These are phyloP conservation scores for Sugiyamaella boreocaroliniensis DNA, from an alignment of 805 yeast genomes.

Conservation along the genomic window DNA sequence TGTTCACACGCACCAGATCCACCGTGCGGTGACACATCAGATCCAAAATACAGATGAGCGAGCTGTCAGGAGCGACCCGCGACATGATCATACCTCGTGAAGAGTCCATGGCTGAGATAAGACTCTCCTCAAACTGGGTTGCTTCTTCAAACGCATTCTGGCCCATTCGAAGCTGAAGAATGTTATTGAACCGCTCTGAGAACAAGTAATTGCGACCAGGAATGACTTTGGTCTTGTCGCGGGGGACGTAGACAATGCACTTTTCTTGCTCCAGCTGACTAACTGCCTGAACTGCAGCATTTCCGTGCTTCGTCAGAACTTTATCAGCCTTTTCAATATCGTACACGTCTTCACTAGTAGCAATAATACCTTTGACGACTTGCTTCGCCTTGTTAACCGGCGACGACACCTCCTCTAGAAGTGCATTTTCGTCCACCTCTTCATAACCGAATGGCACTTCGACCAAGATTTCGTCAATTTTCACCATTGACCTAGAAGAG, in stretches of 20 bases:
- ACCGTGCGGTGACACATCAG: slow-evolving; percentile 40
- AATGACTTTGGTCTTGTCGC: slow-evolving; percentile 27
- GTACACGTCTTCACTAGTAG: slow-evolving; percentile 45
- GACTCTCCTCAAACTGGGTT: slow-evolving; percentile 37
- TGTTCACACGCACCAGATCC: slow-evolving; percentile 44
- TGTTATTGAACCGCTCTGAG: slow-evolving; percentile 45
- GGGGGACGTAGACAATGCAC: slow-evolving; percentile 33
- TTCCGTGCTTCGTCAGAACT: slow-evolving; percentile 41
- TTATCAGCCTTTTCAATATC: slow-evolving; percentile 41
- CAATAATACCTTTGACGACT: slow-evolving; percentile 44
- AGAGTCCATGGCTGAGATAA: slow-evolving; percentile 38
- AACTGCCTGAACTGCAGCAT: slow-evolving; percentile 44
- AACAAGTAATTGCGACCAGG: slow-evolving; percentile 50
- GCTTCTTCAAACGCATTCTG: slow-evolving; percentile 40
- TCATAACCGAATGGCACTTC: slow-evolving; percentile 39
- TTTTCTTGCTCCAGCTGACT: slow-evolving; percentile 41
- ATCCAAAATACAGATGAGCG: slow-evolving; percentile 57
- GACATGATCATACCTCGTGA: slow-evolving; percentile 52
- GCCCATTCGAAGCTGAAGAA: slow-evolving; percentile 37
- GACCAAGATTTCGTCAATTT: slow-evolving; percentile 50
- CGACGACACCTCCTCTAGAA: not conserved
- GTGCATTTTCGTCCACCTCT: slow-evolving; percentile 8
- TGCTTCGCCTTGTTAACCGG: slow-evolving; percentile 14
- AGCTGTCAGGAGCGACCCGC: slow-evolving; percentile 50
- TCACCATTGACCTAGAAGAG: slow-evolving; percentile 60